Percentiles rank a stretch among this genome's conserved stretches.
These are phyloP conservation scores for Juglanconis sp. DNA, from an alignment of 2,329 filamentous ascomycete genomes.

Conservation along the genomic window DNA sequence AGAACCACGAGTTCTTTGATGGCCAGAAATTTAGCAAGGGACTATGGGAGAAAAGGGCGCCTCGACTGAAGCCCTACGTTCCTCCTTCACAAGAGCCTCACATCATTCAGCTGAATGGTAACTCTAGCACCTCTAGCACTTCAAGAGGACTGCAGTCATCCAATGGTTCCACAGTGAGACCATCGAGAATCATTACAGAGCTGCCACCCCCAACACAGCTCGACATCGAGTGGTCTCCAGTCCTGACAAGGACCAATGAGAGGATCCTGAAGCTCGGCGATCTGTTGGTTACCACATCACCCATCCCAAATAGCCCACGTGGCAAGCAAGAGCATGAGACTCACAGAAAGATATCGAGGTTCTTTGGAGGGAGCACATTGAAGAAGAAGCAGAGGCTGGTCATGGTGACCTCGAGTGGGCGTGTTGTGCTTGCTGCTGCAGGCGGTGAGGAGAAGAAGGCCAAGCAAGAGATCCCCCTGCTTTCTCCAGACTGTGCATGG, in stretches of 20 bases:
- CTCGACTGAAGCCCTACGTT: constrained; percentile 78
- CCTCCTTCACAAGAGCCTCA: constrained; percentile 72
- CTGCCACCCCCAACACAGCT: constrained; percentile 93
- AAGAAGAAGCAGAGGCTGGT: constrained; percentile 93
- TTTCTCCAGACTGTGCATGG: constrained; percentile 73
- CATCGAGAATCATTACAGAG: constrained; percentile 85
- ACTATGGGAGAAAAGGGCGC: constrained; percentile 87
- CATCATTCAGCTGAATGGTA: constrained; percentile 70
- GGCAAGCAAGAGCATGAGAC: constrained; percentile 65
- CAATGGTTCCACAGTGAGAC: constrained; percentile 49
- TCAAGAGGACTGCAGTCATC: constrained; percentile 33
- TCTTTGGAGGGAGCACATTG: constrained; percentile 85
- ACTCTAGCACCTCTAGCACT: constrained; percentile 25
- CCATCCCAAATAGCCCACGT: constrained; percentile 70
- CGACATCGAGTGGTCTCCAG: constrained; percentile 97
- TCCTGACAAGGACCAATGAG: constrained; percentile 86
- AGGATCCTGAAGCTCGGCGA: constrained; percentile 93
- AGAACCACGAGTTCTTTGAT: constrained; percentile 93
- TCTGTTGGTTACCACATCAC: constrained; percentile 75
- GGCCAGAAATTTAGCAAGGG: constrained; percentile 79
- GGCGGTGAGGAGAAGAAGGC: constrained; percentile 95
- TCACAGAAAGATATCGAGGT: constrained; percentile 87
- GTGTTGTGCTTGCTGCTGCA: constrained; percentile 84
- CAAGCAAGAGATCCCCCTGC: constrained; percentile 86
- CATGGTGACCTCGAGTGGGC: constrained; percentile 88